Percentiles rank a stretch among this genome's conserved stretches.
phyloP scores from a whole-genome alignment of 192 early-diverging fungal genomes.

The Rhizophagus clarus region DNA sequence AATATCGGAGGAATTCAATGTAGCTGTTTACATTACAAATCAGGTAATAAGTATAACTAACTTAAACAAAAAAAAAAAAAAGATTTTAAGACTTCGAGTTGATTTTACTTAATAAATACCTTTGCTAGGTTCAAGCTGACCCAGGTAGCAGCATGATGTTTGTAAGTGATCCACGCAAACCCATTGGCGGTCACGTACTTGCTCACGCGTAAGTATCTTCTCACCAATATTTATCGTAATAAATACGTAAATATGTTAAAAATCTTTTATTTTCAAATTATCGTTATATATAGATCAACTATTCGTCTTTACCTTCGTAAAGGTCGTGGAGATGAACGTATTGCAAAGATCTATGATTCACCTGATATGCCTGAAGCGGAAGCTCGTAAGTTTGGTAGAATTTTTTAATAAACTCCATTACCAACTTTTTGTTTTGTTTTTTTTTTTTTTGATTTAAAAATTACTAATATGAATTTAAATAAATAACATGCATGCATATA shows the following conservation, averaged over 20 bases:
- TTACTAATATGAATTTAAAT: background rate
- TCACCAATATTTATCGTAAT: background rate
- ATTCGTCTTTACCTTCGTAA: slow-evolving; percentile 80
- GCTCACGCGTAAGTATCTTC: slow-evolving; percentile 52
- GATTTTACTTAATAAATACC: background rate
- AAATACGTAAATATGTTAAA: background rate
- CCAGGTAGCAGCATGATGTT: slow-evolving; percentile 71
- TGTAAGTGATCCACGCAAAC: slow-evolving; percentile 87
- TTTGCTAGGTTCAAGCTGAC: slow-evolving; percentile 51
- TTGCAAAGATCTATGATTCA: slow-evolving; percentile 83
- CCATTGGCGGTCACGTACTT: slow-evolving; percentile 79
- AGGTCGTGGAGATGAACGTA: slow-evolving; percentile 76
- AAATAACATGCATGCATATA: background rate
- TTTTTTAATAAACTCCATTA: background rate
- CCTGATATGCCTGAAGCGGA: slow-evolving; percentile 79
- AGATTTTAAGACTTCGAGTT: background rate
- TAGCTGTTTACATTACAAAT: slow-evolving; percentile 84
- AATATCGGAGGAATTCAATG: slow-evolving; percentile 84
- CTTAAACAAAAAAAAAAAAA: too few relatives aligned
- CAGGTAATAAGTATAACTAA: slow-evolving; percentile 44
- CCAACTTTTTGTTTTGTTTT: background rate
- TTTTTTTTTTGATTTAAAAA: background rate
- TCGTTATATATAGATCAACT: slow-evolving; percentile 53
- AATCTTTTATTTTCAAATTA: background rate
- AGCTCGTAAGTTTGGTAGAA: slow-evolving; percentile 39